Conservation (phyloP, 2,329 filamentous ascomycete genomes). For the Fusarium sp. region DNA sequence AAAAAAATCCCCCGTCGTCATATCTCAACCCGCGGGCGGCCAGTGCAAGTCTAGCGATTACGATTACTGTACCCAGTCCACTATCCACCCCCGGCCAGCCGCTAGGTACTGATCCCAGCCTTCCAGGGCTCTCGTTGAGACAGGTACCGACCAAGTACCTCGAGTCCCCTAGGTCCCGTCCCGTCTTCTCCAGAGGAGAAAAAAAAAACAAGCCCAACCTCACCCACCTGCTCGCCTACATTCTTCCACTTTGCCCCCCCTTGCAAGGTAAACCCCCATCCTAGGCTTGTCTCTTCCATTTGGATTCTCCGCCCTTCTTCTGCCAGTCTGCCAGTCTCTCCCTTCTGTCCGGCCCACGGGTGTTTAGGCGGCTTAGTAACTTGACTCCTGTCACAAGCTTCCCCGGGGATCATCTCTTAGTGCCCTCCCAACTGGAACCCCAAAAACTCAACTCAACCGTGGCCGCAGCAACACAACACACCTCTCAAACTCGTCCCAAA, state of each 20-base stretch:
- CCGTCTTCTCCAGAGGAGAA: constrained; percentile 2
- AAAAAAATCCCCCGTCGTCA: constrained; percentile 11
- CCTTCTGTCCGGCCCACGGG: not conserved
- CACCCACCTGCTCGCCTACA: not conserved
- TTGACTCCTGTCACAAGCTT: constrained; percentile 14
- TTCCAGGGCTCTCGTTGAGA: constrained; percentile 19
- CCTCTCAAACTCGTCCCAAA: not conserved
- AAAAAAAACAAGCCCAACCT: constrained; percentile 4
- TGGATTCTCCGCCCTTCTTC: constrained; percentile 29
- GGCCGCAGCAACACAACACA: not conserved
- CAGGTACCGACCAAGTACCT: constrained; percentile 30
- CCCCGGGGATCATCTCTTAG: constrained; percentile 7
- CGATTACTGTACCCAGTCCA: constrained; percentile 5
- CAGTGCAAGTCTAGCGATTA: constrained; percentile 6
- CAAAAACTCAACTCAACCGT: constrained; percentile 1
- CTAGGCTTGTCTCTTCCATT: constrained; percentile 2
- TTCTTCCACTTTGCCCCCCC: constrained; percentile 4
- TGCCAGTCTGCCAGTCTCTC: constrained; percentile 8
- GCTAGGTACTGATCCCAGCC: constrained; percentile 12
- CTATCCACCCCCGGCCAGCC: constrained; percentile 21
- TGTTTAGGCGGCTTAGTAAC: constrained; percentile 1
- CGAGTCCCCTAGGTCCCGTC: not conserved
- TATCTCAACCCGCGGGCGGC: not conserved
- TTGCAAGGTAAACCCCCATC: constrained; percentile 2
- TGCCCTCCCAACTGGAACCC: not conserved